phyloP scores from a whole-genome alignment of 2,329 filamentous ascomycete genomes.

The Dactylellina parvicollis region DNA sequence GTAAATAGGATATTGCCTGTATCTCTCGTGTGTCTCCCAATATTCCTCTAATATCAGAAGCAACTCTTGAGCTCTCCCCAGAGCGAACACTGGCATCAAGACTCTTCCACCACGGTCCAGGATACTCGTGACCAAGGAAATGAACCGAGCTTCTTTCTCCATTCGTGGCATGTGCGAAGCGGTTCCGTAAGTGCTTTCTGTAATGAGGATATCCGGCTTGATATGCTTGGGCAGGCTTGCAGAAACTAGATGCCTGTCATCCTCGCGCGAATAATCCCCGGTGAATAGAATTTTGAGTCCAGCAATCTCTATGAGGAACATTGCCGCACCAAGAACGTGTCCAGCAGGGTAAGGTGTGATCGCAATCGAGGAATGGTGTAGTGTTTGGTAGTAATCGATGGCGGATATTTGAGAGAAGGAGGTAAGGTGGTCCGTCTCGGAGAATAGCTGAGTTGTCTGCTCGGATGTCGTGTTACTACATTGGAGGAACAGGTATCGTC shows the following conservation, averaged over 20 bases:
- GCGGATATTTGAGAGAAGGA: conserved; percentile 95
- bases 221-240: conserved; percentile 84
- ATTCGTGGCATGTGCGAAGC: conserved; percentile 89
- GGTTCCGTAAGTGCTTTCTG: conserved; percentile 96
- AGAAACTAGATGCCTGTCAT: conserved; percentile 93
- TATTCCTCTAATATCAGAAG: conserved; percentile 96
- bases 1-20: conserved; percentile 92
- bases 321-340: conserved; percentile 96
- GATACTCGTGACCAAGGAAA: conserved; percentile 93
- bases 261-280: conserved; percentile 94
- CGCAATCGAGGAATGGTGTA: conserved; percentile 93
- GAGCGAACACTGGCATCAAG: conserved; percentile 92
- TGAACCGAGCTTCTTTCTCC: conserved; percentile 89
- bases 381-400: conserved; percentile 97
- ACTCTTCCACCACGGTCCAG: conserved; percentile 91
- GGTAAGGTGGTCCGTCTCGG: conserved; percentile 91
- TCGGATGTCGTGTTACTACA: conserved; percentile 71
- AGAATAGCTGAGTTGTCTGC: conserved; percentile 75
- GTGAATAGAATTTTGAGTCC: conserved; percentile 97
- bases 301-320: conserved; percentile 98
- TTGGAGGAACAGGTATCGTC: conserved; percentile 70
- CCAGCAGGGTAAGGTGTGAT: conserved; percentile 97
- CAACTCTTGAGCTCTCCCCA: conserved; percentile 92
- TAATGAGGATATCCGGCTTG: conserved; percentile 95
- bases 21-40: conserved; percentile 88